Base-by-base conservation (phyloP, 2,329 filamentous ascomycete genomes). In the Penicillium freii region DNA sequence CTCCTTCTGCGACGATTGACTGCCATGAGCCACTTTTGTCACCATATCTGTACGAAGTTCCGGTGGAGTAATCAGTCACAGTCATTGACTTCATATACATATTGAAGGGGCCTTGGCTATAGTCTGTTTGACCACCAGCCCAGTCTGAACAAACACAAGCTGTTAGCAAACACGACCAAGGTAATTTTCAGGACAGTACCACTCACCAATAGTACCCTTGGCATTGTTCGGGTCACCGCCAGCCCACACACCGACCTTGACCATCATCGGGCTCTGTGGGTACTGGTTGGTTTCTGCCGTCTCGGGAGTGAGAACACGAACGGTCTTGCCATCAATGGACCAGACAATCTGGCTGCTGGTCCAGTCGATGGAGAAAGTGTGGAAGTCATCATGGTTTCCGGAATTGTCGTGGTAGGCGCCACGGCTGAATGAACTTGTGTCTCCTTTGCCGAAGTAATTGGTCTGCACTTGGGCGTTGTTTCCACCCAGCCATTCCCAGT, bases 381-480 rank as follows among this genome's bases (percentile, higher is more conserved):
- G 87, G 75, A 89, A 97, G 36, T 82, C 75, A 49, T 80, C 80
- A 73, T 96, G 92, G 62, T 89, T 94, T 67, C 83, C 77, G 61
- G 80, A 63, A 69, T 87, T 79, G 5, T 84, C 77, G 74, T 95
- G 90, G 73, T 91, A 92, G 57, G 89, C 87, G 61, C 91, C 92
- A 55, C 94, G 89, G 77, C 95, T 91, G 80, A 93, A 96, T n/a
- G 84, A 84, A 31, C 84, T 87, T 0, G 91, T 92, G 65, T 90
- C 83, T 52, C 93, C 94, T 76, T 97, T 96, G 73, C 92, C 91
- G 67, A 99, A 99, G 78, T 96, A 99, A 77, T 99, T 99, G 66
- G 87, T 89, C 77, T 99, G 94, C n/a, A 96, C 90, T 74, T 96
- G 82, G 56, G 80, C 79, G 62, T 83, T 77, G 70, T 90, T 84